phyloP scores from a whole-genome alignment of 352 stramenopile genomes.

The Phytophthora capsici region DNA sequence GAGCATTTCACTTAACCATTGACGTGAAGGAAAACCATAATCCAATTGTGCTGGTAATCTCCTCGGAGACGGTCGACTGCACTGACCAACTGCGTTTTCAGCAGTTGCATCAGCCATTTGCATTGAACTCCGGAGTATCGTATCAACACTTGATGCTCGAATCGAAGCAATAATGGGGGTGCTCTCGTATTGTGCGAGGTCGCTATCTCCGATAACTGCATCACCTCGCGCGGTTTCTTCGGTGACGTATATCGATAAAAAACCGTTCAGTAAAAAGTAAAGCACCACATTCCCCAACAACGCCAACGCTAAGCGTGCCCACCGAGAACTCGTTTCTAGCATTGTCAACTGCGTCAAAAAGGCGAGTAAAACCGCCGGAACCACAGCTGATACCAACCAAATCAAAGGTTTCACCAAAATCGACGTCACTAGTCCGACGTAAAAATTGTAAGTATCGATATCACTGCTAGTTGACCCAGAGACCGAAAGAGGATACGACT shows the following conservation, averaged over 20 bases:
- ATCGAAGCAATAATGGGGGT: not conserved
- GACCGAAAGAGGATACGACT: constrained; percentile 30
- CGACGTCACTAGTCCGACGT: constrained; percentile 41
- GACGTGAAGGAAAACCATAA: constrained; percentile 58
- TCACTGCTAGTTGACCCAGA: constrained; percentile 1
- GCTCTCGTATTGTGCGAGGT: constrained; percentile 29
- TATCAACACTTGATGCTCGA: constrained; percentile 29
- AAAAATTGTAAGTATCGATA: constrained; percentile 48
- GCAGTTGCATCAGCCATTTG: constrained; percentile 29
- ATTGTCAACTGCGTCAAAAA: constrained; percentile 63
- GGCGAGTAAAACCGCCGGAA: constrained; percentile 61
- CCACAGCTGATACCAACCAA: constrained; percentile 46
- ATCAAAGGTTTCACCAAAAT: constrained; percentile 58
- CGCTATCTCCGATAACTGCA: constrained; percentile 34
- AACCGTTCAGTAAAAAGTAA: constrained; percentile 73
- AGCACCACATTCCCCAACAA: constrained; percentile 48
- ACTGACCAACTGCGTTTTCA: constrained; percentile 37
- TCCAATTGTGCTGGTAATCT: constrained; percentile 47
- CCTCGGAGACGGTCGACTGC: constrained; percentile 48
- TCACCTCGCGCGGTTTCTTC: constrained; percentile 30
- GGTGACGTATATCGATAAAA: constrained; percentile 62
- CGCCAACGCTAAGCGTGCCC: constrained; percentile 33
- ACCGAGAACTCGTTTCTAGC: constrained; percentile 42
- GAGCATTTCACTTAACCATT: constrained; percentile 51
- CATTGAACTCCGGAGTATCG: constrained; percentile 49